phyloP scores from a whole-genome alignment of 108 stramenopile species.

The Pseudonitzschia delicatissima region DNA sequence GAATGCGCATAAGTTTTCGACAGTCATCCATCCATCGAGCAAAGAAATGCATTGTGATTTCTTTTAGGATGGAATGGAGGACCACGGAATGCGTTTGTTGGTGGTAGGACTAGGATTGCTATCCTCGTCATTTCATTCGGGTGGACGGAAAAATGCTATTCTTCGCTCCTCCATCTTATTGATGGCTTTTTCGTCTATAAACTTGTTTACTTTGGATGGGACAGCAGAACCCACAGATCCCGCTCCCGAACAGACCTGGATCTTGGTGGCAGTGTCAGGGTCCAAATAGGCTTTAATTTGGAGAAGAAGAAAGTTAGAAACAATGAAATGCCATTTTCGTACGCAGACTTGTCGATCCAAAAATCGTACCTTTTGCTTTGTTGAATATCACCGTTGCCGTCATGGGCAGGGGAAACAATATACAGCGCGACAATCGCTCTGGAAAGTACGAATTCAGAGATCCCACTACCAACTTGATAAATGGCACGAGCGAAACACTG shows the following conservation, averaged over 20 bases:
- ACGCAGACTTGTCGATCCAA: background rate
- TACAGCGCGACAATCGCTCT: slow-evolving; percentile 53
- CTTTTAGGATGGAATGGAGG: no score
- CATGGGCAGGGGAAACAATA: slow-evolving; percentile 66
- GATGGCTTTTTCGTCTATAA: slow-evolving; percentile 10
- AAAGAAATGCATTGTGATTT: no score
- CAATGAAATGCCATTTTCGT: background rate
- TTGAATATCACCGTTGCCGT: slow-evolving; percentile 5
- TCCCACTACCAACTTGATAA: slow-evolving; percentile 46
- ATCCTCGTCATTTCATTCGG: no score
- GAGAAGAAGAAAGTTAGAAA: background rate
- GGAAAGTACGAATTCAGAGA: slow-evolving; percentile 59
- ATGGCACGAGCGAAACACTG: slow-evolving; percentile 53
- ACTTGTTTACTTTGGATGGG: slow-evolving; percentile 4
- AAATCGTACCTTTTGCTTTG: background rate
- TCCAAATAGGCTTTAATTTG: slow-evolving; percentile 10
- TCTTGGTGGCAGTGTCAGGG: slow-evolving; percentile 20
- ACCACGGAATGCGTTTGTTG: no score
- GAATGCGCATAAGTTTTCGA: no score
- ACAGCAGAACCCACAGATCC: slow-evolving; percentile 7
- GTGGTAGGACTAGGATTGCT: no score
- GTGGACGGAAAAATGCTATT: background rate
- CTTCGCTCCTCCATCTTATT: slow-evolving; percentile 11
- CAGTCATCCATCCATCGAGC: no score
- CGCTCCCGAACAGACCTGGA: slow-evolving; percentile 20